These are phyloP conservation scores for Fonsecaea multimorphosa DNA, from an alignment of 2,329 filamentous ascomycete species.

Conservation along the genomic window DNA sequence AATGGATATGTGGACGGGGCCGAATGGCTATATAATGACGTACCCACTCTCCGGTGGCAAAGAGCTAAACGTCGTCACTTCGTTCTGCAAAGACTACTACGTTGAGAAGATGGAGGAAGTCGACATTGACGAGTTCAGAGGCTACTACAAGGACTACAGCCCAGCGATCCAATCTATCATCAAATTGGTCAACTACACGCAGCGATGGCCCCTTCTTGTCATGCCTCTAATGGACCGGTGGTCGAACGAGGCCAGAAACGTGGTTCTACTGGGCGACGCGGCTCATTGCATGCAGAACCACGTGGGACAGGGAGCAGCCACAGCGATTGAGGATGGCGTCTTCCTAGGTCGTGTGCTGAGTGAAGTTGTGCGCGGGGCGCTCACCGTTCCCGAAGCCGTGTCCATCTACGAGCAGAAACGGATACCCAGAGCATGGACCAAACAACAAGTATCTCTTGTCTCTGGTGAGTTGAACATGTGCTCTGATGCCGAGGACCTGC, in stretches of 20 bases:
- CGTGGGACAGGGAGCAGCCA: constrained; percentile 51
- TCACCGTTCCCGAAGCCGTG: constrained; percentile 46
- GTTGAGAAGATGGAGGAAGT: constrained; percentile 20
- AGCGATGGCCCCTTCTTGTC: constrained; percentile 52
- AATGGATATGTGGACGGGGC: constrained; percentile 50
- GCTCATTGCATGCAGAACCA: constrained; percentile 48
- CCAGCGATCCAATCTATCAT: constrained; percentile 21
- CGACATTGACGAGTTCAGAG: constrained; percentile 19
- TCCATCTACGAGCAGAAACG: constrained; percentile 48
- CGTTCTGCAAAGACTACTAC: constrained; percentile 21
- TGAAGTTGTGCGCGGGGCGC: constrained; percentile 43
- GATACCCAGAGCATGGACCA: constrained; percentile 51
- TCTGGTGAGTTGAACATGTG: constrained; percentile 28
- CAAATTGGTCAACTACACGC: constrained; percentile 29
- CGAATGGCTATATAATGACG: constrained; percentile 51
- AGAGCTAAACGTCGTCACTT: constrained; percentile 17
- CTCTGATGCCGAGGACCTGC: constrained; percentile 10
- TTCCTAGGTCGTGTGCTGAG: constrained; percentile 48
- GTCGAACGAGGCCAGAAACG: constrained; percentile 49
- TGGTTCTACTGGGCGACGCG: constrained; percentile 49
- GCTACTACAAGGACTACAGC: constrained; percentile 40
- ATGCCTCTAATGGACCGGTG: constrained; percentile 50
- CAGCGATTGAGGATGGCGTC: constrained; percentile 52
- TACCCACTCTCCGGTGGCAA: constrained; percentile 51
- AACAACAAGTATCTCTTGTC: constrained; percentile 48